Percentiles rank a stretch among this genome's conserved stretches.
phyloP scores from a whole-genome alignment of 768 basidiomycete species.

The Leucosporidium scottii region DNA sequence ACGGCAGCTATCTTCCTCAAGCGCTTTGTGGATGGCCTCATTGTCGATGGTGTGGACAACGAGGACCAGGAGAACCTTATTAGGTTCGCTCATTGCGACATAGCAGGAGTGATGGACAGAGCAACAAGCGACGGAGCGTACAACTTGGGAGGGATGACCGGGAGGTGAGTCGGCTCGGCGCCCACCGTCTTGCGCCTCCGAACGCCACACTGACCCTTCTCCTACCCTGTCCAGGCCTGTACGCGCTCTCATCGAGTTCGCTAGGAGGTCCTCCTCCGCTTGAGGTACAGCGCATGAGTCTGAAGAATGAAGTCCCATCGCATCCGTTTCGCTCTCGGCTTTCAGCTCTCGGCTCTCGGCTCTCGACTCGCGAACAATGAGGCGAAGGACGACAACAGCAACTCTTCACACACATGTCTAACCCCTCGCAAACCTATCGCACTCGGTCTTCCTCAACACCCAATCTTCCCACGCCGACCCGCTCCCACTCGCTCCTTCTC shows the following conservation, averaged over 20 bases:
- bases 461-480: conserved; percentile 26
- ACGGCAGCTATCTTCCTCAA: conserved; percentile 85
- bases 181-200: background rate
- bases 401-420: background rate
- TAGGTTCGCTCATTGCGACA: conserved; percentile 66
- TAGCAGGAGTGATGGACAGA: conserved; percentile 45
- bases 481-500: background rate
- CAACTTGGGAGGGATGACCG: conserved; percentile 28
- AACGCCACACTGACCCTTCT: background rate
- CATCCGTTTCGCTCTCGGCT: too few species aligned
- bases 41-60: conserved; percentile 55
- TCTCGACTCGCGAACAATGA: too few species aligned
- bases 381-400: conserved; percentile 42
- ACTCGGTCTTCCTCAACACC: conserved; percentile 13
- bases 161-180: background rate
- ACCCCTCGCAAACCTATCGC: conserved; percentile 17
- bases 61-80: conserved; percentile 51
- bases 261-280: conserved; percentile 19
- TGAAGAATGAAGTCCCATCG: too few species aligned
- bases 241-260: conserved; percentile 20
- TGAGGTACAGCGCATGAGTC: background rate
- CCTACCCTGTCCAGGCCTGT: background rate
- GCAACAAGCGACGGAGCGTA: conserved; percentile 19
- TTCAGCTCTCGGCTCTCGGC: too few species aligned
- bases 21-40: conserved; percentile 42